phyloP scores from a whole-genome alignment of 495 filamentous ascomycete species.

The Annulohypoxylon nitens region DNA sequence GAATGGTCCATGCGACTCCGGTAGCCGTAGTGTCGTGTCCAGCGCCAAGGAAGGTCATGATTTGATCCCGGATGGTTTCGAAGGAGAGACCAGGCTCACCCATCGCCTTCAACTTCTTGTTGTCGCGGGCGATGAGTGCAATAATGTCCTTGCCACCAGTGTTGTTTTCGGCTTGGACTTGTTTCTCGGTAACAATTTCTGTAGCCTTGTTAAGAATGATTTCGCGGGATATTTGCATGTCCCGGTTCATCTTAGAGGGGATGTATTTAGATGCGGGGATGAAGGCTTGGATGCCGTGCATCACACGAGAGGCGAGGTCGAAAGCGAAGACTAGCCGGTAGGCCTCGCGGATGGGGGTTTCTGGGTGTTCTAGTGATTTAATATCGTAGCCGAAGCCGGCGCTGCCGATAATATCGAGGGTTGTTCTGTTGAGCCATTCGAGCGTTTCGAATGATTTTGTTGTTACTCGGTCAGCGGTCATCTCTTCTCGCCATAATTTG shows the following conservation, averaged over 20 bases:
- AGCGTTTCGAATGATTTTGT: conserved; percentile 57
- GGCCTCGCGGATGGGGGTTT: conserved; percentile 58
- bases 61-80: conserved; percentile 63
- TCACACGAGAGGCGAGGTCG: conserved; percentile 54
- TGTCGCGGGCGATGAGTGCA: conserved; percentile 59
- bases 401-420: conserved; percentile 66
- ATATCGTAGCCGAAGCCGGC: conserved; percentile 65
- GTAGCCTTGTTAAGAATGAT: conserved; percentile 57
- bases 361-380: conserved; percentile 57
- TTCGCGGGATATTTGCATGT: conserved; percentile 56
- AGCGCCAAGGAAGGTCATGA: conserved; percentile 60
- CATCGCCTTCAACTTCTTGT: conserved; percentile 53
- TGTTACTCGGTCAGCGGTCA: conserved; percentile 47
- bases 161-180: conserved; percentile 60
- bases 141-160: conserved; percentile 58
- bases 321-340: conserved; percentile 63
- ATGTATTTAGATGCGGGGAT: conserved; percentile 58
- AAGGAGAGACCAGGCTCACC: conserved; percentile 55
- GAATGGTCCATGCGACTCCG: conserved; percentile 53
- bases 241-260: conserved; percentile 61
- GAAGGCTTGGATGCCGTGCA: conserved; percentile 62
- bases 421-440: conserved; percentile 63
- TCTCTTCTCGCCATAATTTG: conserved; percentile 57
- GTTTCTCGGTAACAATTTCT: conserved; percentile 55
- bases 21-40: conserved; percentile 60